Percentiles rank a stretch among this genome's conserved stretches.
These are phyloP conservation scores for Macadamia integrifolia DNA, from an alignment of 164 flowering plant genomes.

Conservation along the genomic window DNA sequence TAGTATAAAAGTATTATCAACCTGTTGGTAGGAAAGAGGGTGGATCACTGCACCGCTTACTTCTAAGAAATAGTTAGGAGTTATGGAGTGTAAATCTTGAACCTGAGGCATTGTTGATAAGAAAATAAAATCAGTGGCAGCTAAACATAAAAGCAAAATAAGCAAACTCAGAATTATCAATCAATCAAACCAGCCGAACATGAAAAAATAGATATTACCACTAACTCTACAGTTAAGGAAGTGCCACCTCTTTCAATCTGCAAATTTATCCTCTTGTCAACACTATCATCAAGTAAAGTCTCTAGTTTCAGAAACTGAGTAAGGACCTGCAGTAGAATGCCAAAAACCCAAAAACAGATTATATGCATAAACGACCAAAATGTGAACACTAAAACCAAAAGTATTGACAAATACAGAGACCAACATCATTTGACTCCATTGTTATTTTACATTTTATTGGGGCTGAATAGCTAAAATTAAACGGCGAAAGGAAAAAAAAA, in stretches of 20 bases:
- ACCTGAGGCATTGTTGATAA: conserved; percentile 45
- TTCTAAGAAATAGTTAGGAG: conserved; percentile 85
- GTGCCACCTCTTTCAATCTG: conserved; percentile 87
- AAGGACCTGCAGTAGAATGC: conserved; percentile 59
- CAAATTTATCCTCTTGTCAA: conserved; percentile 47
- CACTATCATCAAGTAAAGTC: conserved; percentile 78
- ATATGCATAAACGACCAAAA: neutral
- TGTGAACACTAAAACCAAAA: neutral
- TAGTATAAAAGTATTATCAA: conserved; percentile 10
- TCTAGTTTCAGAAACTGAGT: conserved; percentile 91
- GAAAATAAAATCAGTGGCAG: neutral
- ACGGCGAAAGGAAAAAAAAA: no score
- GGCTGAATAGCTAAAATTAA: no score
- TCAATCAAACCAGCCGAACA: neutral
- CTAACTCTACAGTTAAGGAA: conserved; percentile 45
- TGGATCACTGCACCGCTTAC: conserved; percentile 95
- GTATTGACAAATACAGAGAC: neutral
- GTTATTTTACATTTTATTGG: no score
- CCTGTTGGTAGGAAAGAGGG: conserved; percentile 96
- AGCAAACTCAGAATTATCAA: neutral
- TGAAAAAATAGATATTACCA: conserved; percentile 31
- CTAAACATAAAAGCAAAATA: neutral
- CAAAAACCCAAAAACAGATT: conserved; percentile 1
- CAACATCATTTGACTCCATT: neutral
- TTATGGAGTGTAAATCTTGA: conserved; percentile 84